Evolutionary conservation across 495 filamentous ascomycete genomes (phyloP), one percentile per base, ranked within the genome.

Genomic region (Tetracladium setigerum): DNA sequence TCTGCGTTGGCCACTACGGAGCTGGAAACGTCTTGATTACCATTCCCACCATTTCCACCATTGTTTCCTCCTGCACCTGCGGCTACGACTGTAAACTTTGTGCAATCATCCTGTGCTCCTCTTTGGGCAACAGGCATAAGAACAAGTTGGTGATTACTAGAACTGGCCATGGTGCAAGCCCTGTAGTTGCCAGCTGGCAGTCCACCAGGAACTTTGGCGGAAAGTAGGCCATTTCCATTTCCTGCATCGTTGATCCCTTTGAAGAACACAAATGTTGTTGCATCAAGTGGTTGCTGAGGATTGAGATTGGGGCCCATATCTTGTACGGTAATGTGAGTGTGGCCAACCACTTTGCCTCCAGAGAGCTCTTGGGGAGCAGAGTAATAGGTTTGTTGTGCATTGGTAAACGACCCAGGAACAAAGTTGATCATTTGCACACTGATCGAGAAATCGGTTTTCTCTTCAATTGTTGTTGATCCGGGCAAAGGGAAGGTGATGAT

Each of bases 81-180:
- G 1, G 56, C 55, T 46, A 45, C 54, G 35, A 54, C 53, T 13
- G 52, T 63, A 62, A 87, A 87, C 58, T 79, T 78, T 42, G 68
- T 70, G 63, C 84, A 88, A 60, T 88, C 84, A 52, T 87, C 84
- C 53, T 84, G 80, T 31, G 78, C 66, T 57, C 84, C 84, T 60
- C 84, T 78, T 64, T 86, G 82, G 42, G 83, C 83, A 35, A 87
- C 79, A 35, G 83, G 84, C 83, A 87, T 87, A 16, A 84, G 56
- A 11, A 86, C 83, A 44, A 83, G 82, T 63, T 87, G 83, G 64
- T 87, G 84, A 65, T 86, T 87, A 49, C 73, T 70, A 16, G 83
- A 65, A 31, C 72, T 66, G 34, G 74, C 70, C 74, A 87, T 81
- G 46, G 83, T 84, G 70, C 83, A 87, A 27, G 84, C 73, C 50